Conservation (phyloP, 768 basidiomycete species). For the Mycena chlorophos region DNA sequence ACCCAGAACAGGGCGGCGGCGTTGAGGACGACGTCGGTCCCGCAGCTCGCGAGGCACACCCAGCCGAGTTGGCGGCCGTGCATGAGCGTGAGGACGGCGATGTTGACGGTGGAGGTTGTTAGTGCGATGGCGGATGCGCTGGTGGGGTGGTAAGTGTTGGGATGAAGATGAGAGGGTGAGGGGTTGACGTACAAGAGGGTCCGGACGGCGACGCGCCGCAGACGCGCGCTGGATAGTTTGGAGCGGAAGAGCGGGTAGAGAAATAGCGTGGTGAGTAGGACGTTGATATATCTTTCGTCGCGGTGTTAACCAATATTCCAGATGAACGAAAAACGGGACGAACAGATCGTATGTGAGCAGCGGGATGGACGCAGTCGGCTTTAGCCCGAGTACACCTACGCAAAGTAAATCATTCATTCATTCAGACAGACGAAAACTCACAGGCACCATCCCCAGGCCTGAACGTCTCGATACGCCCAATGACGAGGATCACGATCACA, state of each 20-base stretch:
- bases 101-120: conserved; percentile 49
- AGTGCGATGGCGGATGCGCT: conserved; percentile 50
- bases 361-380: conserved; percentile 42
- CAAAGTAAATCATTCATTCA: background rate
- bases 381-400: conserved; percentile 44
- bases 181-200: conserved; percentile 47
- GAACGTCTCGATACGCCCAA: conserved; percentile 40
- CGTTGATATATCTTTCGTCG: conserved; percentile 30
- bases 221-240: conserved; percentile 31
- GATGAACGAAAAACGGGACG: conserved; percentile 21
- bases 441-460: conserved; percentile 38
- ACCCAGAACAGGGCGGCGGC: conserved; percentile 1
- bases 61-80: conserved; percentile 49
- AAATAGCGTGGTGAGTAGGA: conserved; percentile 45
- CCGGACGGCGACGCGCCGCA: conserved; percentile 41
- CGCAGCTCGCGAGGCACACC: conserved; percentile 47
- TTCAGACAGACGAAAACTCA: background rate
- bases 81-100: conserved; percentile 44
- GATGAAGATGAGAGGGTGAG: background rate
- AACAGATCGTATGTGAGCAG: conserved; percentile 50
- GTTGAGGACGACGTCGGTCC: conserved; percentile 16
- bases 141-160: background rate
- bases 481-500: conserved; percentile 39
- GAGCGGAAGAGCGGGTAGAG: conserved; percentile 46
- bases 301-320: background rate